Evolutionary conservation across 1,139 yeast genomes (phyloP).

Genomic region (Pichia sp.): DNA sequence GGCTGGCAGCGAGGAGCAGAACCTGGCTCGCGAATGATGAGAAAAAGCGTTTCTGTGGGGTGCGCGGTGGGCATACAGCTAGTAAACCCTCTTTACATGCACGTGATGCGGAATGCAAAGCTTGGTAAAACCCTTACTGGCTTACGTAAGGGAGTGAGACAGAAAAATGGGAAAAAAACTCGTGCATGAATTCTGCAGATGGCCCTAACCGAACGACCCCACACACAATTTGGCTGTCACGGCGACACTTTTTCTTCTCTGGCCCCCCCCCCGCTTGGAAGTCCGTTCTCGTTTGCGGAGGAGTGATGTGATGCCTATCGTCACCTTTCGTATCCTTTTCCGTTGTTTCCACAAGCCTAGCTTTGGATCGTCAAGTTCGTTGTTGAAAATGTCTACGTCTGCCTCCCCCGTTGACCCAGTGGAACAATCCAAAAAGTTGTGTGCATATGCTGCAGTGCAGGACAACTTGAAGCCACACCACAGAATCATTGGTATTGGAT

Average conservation of each 20-base stretch:
- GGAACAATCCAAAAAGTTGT: constrained; percentile 72
- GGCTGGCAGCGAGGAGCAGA: background rate
- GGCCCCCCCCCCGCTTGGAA: background rate
- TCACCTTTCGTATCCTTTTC: background rate
- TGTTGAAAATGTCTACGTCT: constrained; percentile 8
- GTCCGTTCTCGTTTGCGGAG: background rate
- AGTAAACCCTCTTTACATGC: constrained; percentile 8
- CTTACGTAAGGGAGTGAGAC: background rate
- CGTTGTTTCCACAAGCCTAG: background rate
- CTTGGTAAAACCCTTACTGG: background rate
- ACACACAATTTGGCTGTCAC: background rate
- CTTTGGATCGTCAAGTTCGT: background rate
- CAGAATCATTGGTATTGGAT: constrained; percentile 85
- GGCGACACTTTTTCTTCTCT: background rate
- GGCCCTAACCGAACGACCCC: background rate
- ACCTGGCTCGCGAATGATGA: background rate
- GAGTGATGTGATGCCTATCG: background rate
- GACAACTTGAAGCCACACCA: constrained; percentile 71
- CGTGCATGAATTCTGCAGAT: background rate
- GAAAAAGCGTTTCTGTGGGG: background rate
- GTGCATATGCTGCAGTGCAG: constrained; percentile 92
- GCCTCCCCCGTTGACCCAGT: constrained; percentile 33
- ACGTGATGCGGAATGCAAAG: constrained; percentile 6
- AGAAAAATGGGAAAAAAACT: background rate
- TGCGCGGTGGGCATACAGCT: background rate